These are phyloP conservation scores for Trichoderma atrobrunneum DNA, from an alignment of 2,329 filamentous ascomycete species.

Conservation along the genomic window DNA sequence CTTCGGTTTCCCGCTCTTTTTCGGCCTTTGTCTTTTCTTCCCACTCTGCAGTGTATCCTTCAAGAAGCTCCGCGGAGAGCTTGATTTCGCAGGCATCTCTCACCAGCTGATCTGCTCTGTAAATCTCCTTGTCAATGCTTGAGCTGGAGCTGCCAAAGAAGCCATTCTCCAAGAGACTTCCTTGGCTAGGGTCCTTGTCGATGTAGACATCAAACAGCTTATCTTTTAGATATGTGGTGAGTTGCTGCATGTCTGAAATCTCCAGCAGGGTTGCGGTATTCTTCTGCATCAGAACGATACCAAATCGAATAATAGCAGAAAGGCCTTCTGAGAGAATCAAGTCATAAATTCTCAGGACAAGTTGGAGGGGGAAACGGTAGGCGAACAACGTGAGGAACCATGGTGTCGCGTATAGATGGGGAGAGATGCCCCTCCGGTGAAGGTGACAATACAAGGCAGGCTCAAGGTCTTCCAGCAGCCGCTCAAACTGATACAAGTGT, in stretches of 20 bases:
- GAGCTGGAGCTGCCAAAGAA: slow-evolving; percentile 93
- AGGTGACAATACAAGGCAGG: slow-evolving; percentile 94
- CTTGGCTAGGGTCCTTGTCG: slow-evolving; percentile 87
- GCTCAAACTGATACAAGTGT: slow-evolving; percentile 91
- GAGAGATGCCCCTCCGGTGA: slow-evolving; percentile 78
- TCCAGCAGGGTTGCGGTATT: slow-evolving; percentile 74
- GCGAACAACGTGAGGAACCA: slow-evolving; percentile 99
- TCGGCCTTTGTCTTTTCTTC: slow-evolving; percentile 83
- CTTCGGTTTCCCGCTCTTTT: slow-evolving; percentile 76
- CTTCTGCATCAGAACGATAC: slow-evolving; percentile 93
- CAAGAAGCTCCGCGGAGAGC: slow-evolving; percentile 78
- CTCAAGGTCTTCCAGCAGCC: slow-evolving; percentile 88
- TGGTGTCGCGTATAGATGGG: slow-evolving; percentile 94
- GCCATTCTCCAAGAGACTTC: slow-evolving; percentile 88
- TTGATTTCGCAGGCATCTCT: slow-evolving; percentile 87
- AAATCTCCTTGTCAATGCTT: slow-evolving; percentile 91
- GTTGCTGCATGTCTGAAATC: slow-evolving; percentile 86
- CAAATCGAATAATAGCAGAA: slow-evolving; percentile 90
- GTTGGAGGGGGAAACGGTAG: slow-evolving; percentile 92
- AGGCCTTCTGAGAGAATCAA: slow-evolving; percentile 90
- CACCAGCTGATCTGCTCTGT: slow-evolving; percentile 89
- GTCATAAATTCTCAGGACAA: slow-evolving; percentile 95
- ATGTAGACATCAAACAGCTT: slow-evolving; percentile 96
- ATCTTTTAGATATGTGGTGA: slow-evolving; percentile 91
- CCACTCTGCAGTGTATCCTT: slow-evolving; percentile 81